Base-by-base conservation (phyloP, 2,329 filamentous ascomycete species). In the Fusarium nematophilum region DNA sequence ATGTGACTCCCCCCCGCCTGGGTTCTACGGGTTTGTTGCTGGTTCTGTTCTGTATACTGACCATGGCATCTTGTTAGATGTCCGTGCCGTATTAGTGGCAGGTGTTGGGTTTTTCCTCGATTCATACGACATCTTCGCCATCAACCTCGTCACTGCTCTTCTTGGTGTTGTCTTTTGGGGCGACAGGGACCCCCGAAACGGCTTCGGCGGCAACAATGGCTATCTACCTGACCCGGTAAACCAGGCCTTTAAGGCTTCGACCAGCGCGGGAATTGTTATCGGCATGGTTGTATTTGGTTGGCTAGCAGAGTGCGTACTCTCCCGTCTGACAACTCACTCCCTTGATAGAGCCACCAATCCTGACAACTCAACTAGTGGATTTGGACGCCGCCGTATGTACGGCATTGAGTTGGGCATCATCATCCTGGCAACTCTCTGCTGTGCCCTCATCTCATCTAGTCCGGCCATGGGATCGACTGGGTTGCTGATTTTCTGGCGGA, bases 71-170 rank as follows among this genome's bases (percentile, higher is more conserved):
- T 37, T 6, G 5, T 18, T 37, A 80, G 76, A 93, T 75, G 81
- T 93, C 21, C 86, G 90, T 39, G 88, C 90, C 49, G 83, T 92
- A 3, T 75, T 90, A 6, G 90, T 94, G 3, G 90, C 91, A 21
- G 91, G 91, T 42, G 88, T 92, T 54, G 91, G 91, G 45, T 94
- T 95, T 80, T 92, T 94, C 72, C 89, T 91, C 39, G 91, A 93
- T 73, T 89, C 90, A 10, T 94, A 94, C 76, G 87, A 86, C 65
- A 91, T 93, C 66, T 95, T 95, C 73, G 89, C 91, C 69, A 90
- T 93, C 73, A 91, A 90, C 72, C 79, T 93, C 40, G 84, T 90
- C 42, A 89, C 87, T 2, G 83, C 82, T 38, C 85, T 93, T 72
- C 77, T 94, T 11, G 91, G 91, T 37, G 82, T 93, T 11, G 90